Percentiles rank a stretch among this genome's conserved stretches.
Evolutionary conservation across 1,139 yeast species (phyloP).

Genomic region (Magnusiomyces fungicola): DNA sequence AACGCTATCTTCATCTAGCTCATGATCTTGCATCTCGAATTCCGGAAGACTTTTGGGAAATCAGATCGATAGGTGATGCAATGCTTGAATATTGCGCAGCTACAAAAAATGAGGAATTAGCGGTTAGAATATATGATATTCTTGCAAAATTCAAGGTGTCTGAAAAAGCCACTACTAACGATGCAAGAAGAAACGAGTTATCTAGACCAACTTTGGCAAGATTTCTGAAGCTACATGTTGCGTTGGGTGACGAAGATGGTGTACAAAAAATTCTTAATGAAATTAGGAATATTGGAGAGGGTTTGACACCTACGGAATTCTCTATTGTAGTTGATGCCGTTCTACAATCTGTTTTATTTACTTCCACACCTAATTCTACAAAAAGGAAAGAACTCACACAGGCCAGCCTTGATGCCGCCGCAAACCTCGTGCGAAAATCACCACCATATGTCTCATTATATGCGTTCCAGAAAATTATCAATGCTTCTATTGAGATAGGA

Average conservation of each 20-base stretch:
- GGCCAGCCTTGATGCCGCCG: constrained; percentile 11
- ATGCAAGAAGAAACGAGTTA: constrained; percentile 6
- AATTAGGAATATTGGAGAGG: constrained; percentile 21
- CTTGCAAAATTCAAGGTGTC: constrained; percentile 7
- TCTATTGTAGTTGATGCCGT: constrained; percentile 21
- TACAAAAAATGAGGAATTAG: constrained; percentile 19
- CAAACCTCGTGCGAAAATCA: constrained; percentile 11
- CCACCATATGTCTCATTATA: constrained; percentile 13
- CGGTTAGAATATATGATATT: constrained; percentile 19
- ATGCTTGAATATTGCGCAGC: constrained; percentile 23
- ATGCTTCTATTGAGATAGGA: constrained; percentile 16
- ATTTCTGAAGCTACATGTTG: constrained; percentile 36
- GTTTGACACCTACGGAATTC: constrained; percentile 19
- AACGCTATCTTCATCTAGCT: constrained; percentile 18
- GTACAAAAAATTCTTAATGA: constrained; percentile 36
- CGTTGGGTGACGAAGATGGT: constrained; percentile 36
- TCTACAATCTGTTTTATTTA: constrained; percentile 16
- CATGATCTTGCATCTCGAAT: constrained; percentile 24
- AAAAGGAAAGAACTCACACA: neutral
- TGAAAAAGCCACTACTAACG: neutral
- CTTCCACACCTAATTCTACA: too few species aligned
- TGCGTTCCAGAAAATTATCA: constrained; percentile 12
- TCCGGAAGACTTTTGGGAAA: constrained; percentile 22
- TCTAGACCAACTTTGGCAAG: constrained; percentile 30
- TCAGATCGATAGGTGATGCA: constrained; percentile 24